Percentiles rank a stretch among this genome's conserved stretches.
phyloP scores from a whole-genome alignment of 176 grass and related monocot genomes.

The Avena eriantha region DNA sequence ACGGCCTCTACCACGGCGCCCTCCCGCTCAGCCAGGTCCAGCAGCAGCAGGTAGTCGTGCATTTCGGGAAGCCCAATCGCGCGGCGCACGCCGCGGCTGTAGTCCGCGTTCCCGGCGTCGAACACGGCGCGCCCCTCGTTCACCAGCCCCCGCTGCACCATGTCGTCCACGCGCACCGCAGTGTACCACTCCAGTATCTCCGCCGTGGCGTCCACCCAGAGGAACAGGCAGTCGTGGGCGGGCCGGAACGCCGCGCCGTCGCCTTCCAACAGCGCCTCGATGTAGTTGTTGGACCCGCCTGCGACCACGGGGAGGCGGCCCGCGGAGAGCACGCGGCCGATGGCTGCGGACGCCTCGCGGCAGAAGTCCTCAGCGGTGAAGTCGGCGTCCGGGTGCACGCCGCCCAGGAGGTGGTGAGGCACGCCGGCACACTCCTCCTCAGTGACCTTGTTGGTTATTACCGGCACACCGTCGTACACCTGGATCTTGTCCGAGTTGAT shows the following conservation, averaged over 20 bases:
- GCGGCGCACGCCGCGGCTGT: constrained; percentile 56
- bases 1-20: background rate
- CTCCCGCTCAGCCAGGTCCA: constrained; percentile 35
- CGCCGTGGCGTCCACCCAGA: constrained; percentile 56
- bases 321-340: constrained; percentile 24
- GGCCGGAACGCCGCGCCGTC: constrained; percentile 18
- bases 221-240: constrained; percentile 34
- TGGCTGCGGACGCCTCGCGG: constrained; percentile 24
- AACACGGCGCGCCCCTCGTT: constrained; percentile 59
- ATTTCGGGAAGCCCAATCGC: constrained; percentile 72
- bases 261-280: constrained; percentile 39
- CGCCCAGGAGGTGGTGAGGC: constrained; percentile 41
- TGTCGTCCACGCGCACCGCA: constrained; percentile 56
- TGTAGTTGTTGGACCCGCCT: constrained; percentile 54
- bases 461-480: constrained; percentile 36
- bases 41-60: constrained; percentile 50
- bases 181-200: constrained; percentile 49
- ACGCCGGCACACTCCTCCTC: constrained; percentile 29
- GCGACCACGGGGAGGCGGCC: constrained; percentile 62
- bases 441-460: constrained; percentile 40
- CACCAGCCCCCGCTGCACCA: constrained; percentile 62
- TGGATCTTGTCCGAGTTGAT: constrained; percentile 50
- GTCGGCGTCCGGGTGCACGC: constrained; percentile 36
- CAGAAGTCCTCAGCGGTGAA: constrained; percentile 62
- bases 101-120: constrained; percentile 47